These are phyloP conservation scores for Puccinellia tenuiflora DNA, from an alignment of 176 grass and related monocot genomes.

Conservation along the genomic window DNA sequence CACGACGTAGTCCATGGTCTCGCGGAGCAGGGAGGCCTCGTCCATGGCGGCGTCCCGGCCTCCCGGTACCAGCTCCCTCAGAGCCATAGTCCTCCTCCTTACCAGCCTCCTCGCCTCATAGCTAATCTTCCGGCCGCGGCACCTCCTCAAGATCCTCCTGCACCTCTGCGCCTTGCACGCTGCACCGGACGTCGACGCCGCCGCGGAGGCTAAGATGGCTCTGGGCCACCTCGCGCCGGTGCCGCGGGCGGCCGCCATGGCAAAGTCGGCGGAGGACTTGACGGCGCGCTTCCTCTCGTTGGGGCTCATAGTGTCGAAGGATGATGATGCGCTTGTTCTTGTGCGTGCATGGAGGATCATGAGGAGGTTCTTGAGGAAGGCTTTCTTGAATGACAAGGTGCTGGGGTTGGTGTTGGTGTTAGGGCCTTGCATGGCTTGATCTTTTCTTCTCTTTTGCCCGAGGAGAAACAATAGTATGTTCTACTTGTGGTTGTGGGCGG, in stretches of 20 bases:
- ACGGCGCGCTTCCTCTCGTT: slow-evolving; percentile 48
- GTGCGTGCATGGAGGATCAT: slow-evolving; percentile 9
- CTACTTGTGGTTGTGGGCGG: too few species aligned
- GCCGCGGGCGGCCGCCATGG: slow-evolving; percentile 51
- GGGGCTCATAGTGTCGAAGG: slow-evolving; percentile 1
- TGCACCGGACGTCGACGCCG: not conserved
- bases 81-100: slow-evolving; percentile 38
- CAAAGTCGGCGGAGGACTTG: slow-evolving; percentile 45
- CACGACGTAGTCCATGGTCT: slow-evolving; percentile 64
- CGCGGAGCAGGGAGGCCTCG: slow-evolving; percentile 44
- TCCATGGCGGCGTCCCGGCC: slow-evolving; percentile 16
- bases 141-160: slow-evolving; percentile 22
- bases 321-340: not conserved
- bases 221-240: slow-evolving; percentile 23
- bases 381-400: slow-evolving; percentile 43
- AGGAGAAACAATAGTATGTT: too few species aligned
- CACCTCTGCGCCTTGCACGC: slow-evolving; percentile 12
- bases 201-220: not conserved
- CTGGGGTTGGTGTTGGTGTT: not conserved
- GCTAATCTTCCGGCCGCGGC: not conserved
- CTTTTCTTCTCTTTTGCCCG: too few species aligned
- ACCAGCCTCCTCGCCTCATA: slow-evolving; percentile 29
- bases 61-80: slow-evolving; percentile 59
- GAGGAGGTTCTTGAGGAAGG: slow-evolving; percentile 43
- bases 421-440: not conserved